These are phyloP conservation scores for Pleurostoma richardsiae DNA, from an alignment of 2,329 filamentous ascomycete species.

Conservation along the genomic window DNA sequence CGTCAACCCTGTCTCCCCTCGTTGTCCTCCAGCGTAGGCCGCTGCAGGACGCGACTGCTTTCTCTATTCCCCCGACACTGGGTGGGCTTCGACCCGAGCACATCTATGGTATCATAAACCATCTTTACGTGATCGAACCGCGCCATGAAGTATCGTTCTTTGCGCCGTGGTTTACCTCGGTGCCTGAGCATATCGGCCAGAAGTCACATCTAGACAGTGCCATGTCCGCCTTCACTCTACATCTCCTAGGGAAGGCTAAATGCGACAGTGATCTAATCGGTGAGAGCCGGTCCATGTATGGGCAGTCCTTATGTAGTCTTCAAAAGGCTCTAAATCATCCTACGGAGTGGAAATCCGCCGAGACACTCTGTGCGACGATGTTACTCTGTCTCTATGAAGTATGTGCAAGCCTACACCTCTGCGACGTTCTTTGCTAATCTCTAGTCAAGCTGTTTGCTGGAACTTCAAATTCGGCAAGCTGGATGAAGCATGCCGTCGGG, in stretches of 20 bases:
- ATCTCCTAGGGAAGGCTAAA: slow-evolving; percentile 29
- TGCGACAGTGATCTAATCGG: slow-evolving; percentile 21
- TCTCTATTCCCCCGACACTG: too few relatives aligned
- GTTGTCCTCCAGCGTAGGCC: too few relatives aligned
- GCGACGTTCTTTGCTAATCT: not conserved
- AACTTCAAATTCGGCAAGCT: slow-evolving; percentile 27
- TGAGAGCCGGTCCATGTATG: slow-evolving; percentile 31
- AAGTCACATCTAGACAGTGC: slow-evolving; percentile 30
- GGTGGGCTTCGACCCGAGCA: not conserved
- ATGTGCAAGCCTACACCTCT: slow-evolving; percentile 1
- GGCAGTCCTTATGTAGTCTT: slow-evolving; percentile 25
- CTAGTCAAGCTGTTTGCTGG: slow-evolving; percentile 33
- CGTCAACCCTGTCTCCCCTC: not conserved
- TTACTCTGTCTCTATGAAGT: slow-evolving; percentile 34
- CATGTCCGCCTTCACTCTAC: slow-evolving; percentile 28
- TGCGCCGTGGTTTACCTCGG: slow-evolving; percentile 16
- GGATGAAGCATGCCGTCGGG: slow-evolving; percentile 32
- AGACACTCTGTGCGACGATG: slow-evolving; percentile 35
- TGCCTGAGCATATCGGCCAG: slow-evolving; percentile 24
- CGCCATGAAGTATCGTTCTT: slow-evolving; percentile 4
- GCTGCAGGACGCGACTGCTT: too few relatives aligned
- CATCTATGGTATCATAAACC: slow-evolving; percentile 5
- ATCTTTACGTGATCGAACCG: slow-evolving; percentile 3
- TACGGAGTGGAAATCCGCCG: slow-evolving; percentile 29
- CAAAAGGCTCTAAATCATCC: slow-evolving; percentile 29